A percentile compares a stretch with the other conserved stretches of the same genome.
Evolutionary conservation across 345 rosid genomes (phyloP).

Genomic region (Salix caprea): DNA sequence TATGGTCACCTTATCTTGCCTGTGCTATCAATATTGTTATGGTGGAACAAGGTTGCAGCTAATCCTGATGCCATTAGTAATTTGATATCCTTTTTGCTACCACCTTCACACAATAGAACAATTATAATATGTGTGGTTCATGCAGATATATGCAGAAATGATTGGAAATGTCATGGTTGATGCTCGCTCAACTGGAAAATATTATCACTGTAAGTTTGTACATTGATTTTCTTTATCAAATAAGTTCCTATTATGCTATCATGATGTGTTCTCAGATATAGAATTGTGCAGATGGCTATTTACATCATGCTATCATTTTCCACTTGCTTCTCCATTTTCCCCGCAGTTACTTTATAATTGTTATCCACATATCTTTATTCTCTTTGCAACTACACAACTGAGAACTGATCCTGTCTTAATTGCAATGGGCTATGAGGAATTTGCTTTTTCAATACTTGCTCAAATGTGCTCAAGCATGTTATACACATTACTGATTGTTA

Average conservation of each 20-base stretch:
- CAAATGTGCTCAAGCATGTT: neutral
- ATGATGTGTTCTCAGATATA: neutral
- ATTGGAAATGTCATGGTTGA: constrained; percentile 98
- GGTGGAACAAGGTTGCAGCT: neutral
- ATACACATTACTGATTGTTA: neutral
- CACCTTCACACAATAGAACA: neutral
- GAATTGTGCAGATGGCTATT: neutral
- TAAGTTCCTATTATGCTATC: neutral
- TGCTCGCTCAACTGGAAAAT: constrained; percentile 97
- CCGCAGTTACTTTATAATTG: neutral
- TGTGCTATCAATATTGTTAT: neutral
- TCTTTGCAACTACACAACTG: neutral
- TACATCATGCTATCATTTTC: neutral
- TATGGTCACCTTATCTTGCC: neutral
- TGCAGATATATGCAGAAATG: constrained; percentile 95
- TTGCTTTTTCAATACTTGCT: neutral
- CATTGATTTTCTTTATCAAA: neutral
- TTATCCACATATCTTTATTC: neutral
- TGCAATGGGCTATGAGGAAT: neutral
- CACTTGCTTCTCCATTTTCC: neutral
- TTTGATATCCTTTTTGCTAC: neutral
- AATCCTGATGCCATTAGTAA: neutral
- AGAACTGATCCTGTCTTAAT: neutral
- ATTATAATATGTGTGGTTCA: neutral
- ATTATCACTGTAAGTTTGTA: constrained; percentile 82